phyloP scores from a whole-genome alignment of 768 basidiomycete species.

The Mycena amicta region DNA sequence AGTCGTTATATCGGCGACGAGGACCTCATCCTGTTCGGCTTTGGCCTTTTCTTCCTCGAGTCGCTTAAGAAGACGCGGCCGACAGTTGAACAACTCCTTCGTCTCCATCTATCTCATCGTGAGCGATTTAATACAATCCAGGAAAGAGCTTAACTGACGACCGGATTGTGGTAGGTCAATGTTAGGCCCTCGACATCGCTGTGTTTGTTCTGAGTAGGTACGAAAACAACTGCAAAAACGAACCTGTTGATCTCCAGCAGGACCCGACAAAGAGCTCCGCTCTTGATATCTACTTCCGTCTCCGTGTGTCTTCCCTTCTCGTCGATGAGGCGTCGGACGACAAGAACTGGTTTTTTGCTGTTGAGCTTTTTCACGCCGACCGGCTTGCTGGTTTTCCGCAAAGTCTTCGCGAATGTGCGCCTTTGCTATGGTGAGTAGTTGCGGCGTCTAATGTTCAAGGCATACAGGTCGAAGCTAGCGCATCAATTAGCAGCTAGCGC shows the following conservation, averaged over 20 bases:
- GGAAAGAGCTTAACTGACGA: not conserved
- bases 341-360: constrained; percentile 25
- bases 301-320: constrained; percentile 16
- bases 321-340: constrained; percentile 28
- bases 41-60: constrained; percentile 20
- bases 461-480: constrained; percentile 12
- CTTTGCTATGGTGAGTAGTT: not conserved
- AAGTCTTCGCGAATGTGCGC: constrained; percentile 19
- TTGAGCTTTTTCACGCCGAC: constrained; percentile 19
- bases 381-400: constrained; percentile 27
- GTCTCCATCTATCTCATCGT: constrained; percentile 13
- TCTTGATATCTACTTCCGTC: constrained; percentile 28
- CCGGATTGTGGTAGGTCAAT: not conserved
- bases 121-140: not conserved
- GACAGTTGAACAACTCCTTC: constrained; percentile 21
- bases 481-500: too few species aligned
- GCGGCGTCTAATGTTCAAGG: not conserved
- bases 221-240: constrained; percentile 4
- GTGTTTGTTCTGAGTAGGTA: constrained; percentile 2
- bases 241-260: constrained; percentile 22
- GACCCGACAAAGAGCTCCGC: constrained; percentile 17
- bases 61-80: constrained; percentile 8
- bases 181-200: not conserved
- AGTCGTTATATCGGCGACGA: constrained; percentile 20
- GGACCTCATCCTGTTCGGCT: constrained; percentile 7